Base-by-base conservation (phyloP, 2,329 filamentous ascomycete species). In the Bipolaris cookei region DNA sequence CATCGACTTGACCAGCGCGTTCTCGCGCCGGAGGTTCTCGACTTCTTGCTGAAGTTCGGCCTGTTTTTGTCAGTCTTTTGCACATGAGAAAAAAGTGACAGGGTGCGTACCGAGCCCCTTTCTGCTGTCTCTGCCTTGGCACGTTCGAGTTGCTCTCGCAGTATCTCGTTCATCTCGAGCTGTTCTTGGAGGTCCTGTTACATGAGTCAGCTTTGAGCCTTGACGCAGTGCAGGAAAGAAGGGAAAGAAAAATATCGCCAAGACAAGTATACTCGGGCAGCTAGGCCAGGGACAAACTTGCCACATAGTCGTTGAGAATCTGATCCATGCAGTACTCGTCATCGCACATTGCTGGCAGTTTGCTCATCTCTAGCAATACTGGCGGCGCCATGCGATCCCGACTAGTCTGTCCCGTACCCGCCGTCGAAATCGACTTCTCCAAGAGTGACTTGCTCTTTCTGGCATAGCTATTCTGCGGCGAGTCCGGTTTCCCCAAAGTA, bases 1-100 rank as follows among this genome's bases (percentile, higher is more conserved):
- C 2, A 91, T 91, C n/a, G 88, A 90, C 23, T 88, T 82, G 68
- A 96, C 91, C 71, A 95, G 83, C 37, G 84, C 84, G 74, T 91
- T 92, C 76, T 96, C 91, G 66, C 89, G 86, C 73, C 90, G 85
- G 57, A 96, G 83, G 66, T 88, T 90, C 64, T 86, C 86, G 69
- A 90, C 84, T 66, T 83, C 80, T 51, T 74, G 63, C 49, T 74
- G 70, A 11, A 75, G 67, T 54, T 76, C 74, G 57, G 56, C 62
- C 71, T 73, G 54, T 45, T 34, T 44, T 30, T 39, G 44, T 54
- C 35, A 42, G 52, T 14, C 28, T 37, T 39, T 16, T 51, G 30
- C 11, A 6, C 30, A 23, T 25, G 11, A 44, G 50, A 39, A 20
- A n/a, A n/a, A 8, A 16, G 18, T 37, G 38, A 25, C 30, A 7